Conservation (phyloP, 306 rosid species). For the Sicyos baderoa region DNA sequence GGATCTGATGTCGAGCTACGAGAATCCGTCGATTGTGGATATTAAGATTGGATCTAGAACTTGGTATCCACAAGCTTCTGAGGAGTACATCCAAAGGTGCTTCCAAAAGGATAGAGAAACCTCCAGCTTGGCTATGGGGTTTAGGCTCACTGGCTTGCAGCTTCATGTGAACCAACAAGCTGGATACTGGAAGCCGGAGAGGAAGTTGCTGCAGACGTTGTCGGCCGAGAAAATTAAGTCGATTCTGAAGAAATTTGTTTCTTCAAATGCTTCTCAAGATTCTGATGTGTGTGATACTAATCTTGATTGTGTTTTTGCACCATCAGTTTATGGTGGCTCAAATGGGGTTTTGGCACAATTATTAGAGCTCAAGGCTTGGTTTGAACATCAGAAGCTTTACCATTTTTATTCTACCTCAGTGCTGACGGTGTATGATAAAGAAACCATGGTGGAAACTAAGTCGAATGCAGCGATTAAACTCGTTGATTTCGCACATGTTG, state of each 20-base stretch:
- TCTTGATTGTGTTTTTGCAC: slow-evolving; percentile 43
- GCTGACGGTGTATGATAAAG: slow-evolving; percentile 49
- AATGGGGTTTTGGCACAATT: slow-evolving; percentile 50
- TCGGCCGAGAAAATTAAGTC: slow-evolving; percentile 25
- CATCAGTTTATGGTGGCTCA: slow-evolving; percentile 43
- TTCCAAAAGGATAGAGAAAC: slow-evolving; percentile 42
- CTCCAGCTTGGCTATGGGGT: slow-evolving; percentile 43
- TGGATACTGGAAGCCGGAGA: slow-evolving; percentile 50
- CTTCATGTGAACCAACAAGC: slow-evolving; percentile 25
- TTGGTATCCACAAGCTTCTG: slow-evolving; percentile 55
- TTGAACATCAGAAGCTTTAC: slow-evolving; percentile 65
- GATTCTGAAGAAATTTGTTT: slow-evolving; percentile 51
- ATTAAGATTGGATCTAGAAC: slow-evolving; percentile 77
- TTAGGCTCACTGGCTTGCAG: slow-evolving; percentile 65
- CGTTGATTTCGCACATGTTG: slow-evolving; percentile 71
- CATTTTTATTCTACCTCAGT: slow-evolving; percentile 68
- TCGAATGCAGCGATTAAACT: slow-evolving; percentile 44
- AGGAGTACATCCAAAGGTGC: slow-evolving; percentile 48
- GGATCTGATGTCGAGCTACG: slow-evolving; percentile 28
- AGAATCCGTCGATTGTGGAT: slow-evolving; percentile 47
- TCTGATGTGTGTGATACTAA: slow-evolving; percentile 2
- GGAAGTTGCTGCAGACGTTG: slow-evolving; percentile 22
- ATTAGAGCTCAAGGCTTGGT: slow-evolving; percentile 65
- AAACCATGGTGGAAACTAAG: slow-evolving; percentile 22
- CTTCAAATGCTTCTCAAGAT: slow-evolving; percentile 32